Conservation (phyloP, 768 basidiomycete genomes). For the Postia placenta region DNA sequence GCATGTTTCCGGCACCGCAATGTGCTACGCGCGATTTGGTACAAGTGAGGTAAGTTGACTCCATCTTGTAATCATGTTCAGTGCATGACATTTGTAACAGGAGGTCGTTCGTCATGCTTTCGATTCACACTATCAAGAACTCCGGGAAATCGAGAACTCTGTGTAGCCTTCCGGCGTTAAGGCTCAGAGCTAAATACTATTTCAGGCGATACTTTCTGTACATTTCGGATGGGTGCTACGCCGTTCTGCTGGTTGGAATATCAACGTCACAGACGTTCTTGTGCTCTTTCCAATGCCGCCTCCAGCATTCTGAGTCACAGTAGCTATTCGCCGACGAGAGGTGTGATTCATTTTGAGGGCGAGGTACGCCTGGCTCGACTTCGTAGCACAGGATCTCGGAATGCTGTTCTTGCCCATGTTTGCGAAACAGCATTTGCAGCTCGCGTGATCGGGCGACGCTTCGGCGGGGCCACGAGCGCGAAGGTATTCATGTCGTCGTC, state of each 20-base stretch:
- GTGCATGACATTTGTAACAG: background rate
- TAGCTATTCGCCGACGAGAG: no score
- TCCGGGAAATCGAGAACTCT: no score
- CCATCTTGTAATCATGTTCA: background rate
- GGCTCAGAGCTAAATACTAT: no score
- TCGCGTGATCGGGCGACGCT: background rate
- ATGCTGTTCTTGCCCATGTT: background rate
- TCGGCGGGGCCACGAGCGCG: background rate
- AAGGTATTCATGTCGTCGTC: background rate
- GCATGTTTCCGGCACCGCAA: background rate
- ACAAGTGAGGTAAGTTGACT: background rate
- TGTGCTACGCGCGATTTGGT: slow-evolving; percentile 1
- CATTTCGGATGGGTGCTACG: background rate
- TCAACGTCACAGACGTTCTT: background rate
- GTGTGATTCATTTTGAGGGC: background rate
- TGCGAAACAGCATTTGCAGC: background rate
- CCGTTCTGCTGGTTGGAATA: background rate
- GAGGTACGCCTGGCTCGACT: background rate
- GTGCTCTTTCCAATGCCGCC: background rate
- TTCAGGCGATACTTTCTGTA: no score
- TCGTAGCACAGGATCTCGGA: background rate
- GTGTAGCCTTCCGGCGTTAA: no score
- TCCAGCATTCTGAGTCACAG: background rate
- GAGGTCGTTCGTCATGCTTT: background rate
- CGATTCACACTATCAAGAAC: background rate